phyloP scores from a whole-genome alignment of 1,284 basidiomycete genomes.

The Hymenochaete sp. region DNA sequence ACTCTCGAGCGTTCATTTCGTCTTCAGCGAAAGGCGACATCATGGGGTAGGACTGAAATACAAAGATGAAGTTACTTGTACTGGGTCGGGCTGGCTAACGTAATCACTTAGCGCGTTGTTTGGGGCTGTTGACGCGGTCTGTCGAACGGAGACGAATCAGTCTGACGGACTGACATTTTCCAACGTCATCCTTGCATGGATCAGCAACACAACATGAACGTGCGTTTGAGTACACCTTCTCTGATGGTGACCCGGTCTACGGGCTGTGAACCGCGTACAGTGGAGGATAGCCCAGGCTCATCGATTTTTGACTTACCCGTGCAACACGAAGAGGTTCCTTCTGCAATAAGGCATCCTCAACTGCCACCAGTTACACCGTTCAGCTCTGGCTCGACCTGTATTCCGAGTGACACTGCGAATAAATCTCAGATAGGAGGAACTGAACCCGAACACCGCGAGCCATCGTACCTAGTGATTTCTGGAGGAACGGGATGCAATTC shows the following conservation, averaged over 20 bases:
- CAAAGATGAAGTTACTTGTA: no score
- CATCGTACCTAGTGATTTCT: constrained; percentile 59
- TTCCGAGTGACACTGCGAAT: not conserved
- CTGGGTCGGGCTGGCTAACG: no score
- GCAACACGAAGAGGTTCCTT: constrained; percentile 24
- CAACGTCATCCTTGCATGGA: not conserved
- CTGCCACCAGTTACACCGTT: not conserved
- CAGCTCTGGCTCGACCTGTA: not conserved
- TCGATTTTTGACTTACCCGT: constrained; percentile 65
- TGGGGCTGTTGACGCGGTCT: no score
- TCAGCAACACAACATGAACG: not conserved
- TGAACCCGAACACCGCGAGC: not conserved
- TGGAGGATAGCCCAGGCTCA: constrained; percentile 48
- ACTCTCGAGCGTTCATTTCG: no score
- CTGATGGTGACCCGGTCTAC: not conserved
- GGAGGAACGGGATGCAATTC: constrained; percentile 80
- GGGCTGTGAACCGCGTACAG: not conserved
- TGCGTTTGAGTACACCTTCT: not conserved
- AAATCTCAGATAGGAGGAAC: not conserved
- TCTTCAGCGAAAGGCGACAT: no score
- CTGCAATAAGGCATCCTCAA: not conserved
- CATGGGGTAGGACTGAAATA: no score
- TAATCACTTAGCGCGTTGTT: no score
- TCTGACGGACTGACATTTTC: no score
- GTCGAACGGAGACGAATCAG: no score